phyloP scores from a whole-genome alignment of 306 rosid genomes.

The Castanea sativa region DNA sequence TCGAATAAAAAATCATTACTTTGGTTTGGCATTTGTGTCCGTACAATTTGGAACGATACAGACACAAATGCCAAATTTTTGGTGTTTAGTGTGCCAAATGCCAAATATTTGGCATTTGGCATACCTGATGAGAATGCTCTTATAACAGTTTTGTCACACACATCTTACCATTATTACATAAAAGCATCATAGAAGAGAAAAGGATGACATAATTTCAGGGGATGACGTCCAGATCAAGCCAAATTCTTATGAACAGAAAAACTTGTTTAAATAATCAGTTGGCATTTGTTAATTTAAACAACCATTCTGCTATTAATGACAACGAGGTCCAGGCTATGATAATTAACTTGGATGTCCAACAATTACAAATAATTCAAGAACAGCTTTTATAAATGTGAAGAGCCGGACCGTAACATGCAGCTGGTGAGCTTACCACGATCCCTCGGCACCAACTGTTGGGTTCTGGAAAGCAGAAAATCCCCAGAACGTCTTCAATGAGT shows the following conservation, averaged over 20 bases:
- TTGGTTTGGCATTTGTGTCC: too few species aligned
- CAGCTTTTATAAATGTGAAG: neutral
- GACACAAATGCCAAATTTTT: too few species aligned
- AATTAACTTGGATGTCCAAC: neutral
- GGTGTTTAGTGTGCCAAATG: too few species aligned
- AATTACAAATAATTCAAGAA: neutral
- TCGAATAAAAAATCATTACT: too few species aligned
- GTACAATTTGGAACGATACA: too few species aligned
- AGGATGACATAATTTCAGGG: neutral
- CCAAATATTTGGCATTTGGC: too few species aligned
- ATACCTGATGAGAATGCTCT: too few species aligned
- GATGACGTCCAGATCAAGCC: neutral
- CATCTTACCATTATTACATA: neutral
- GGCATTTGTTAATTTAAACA: neutral
- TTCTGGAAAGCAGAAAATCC: slow-evolving; percentile 72
- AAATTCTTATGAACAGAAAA: neutral
- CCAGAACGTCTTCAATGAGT: slow-evolving; percentile 86
- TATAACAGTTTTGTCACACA: too few species aligned
- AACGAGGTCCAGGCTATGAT: neutral
- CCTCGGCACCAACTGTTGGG: slow-evolving; percentile 81
- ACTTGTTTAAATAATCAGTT: neutral
- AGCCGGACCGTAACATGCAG: neutral
- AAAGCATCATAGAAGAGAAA: neutral
- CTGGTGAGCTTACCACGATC: slow-evolving; percentile 59
- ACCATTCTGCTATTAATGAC: neutral